Evolutionary conservation across 208 protist genomes (phyloP).

Genomic region (Trypanosoma rangeli): DNA sequence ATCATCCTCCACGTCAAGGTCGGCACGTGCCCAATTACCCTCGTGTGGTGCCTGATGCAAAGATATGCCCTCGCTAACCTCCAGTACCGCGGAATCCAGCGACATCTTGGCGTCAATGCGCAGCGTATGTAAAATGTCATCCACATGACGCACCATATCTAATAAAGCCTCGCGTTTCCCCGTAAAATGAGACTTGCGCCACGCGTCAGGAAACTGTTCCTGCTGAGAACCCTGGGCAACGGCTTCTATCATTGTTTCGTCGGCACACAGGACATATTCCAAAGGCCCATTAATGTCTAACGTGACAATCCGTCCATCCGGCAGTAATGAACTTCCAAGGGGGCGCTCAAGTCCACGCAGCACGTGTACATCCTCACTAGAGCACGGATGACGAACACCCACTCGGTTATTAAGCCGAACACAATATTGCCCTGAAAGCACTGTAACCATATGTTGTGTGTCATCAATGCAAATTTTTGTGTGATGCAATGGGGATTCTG

Average conservation of each 20-base stretch:
- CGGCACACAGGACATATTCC: conserved; percentile 23
- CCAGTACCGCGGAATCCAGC: conserved; percentile 64
- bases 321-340: conserved; percentile 42
- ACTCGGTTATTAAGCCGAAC: conserved; percentile 80
- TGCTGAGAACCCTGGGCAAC: not conserved
- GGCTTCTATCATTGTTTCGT: conserved; percentile 11
- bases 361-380: conserved; percentile 65
- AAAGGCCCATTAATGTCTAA: conserved; percentile 56
- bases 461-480: conserved; percentile 60
- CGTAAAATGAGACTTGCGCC: conserved; percentile 25
- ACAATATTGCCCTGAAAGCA: conserved; percentile 56
- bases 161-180: conserved; percentile 10
- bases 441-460: conserved; percentile 35
- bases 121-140: conserved; percentile 35
- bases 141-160: conserved; percentile 12
- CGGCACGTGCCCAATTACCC: conserved; percentile 72
- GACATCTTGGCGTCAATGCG: conserved; percentile 48
- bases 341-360: conserved; percentile 34
- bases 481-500: conserved; percentile 49
- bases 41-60: conserved; percentile 24
- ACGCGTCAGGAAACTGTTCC: conserved; percentile 1
- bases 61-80: conserved; percentile 41
- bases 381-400: conserved; percentile 64
- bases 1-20: conserved; percentile 71
- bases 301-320: conserved; percentile 51